Evolutionary conservation across 768 basidiomycete genomes (phyloP).

Genomic region (Leccinum truebloodii): DNA sequence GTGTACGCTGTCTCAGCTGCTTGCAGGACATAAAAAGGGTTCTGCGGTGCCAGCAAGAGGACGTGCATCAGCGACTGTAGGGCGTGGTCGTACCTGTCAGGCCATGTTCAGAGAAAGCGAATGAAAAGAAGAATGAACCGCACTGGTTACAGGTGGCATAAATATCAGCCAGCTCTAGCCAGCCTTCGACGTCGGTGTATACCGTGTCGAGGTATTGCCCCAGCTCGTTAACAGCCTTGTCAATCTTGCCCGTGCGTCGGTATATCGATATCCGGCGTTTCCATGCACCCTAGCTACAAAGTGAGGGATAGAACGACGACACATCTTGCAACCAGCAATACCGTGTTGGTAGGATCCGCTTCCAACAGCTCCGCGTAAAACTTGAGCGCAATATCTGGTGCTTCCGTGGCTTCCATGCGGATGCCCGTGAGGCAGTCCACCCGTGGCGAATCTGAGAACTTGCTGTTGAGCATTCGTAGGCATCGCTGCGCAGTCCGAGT

Average conservation of each 20-base stretch:
- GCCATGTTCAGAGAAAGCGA: not conserved
- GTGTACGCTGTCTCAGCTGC: conserved; percentile 90
- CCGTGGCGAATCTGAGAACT: conserved; percentile 79
- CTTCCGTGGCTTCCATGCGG: conserved; percentile 68
- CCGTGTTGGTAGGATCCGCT: conserved; percentile 68
- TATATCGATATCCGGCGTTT: conserved; percentile 81
- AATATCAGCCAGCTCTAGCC: conserved; percentile 83
- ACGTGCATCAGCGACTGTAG: conserved; percentile 80
- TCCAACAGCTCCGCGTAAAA: conserved; percentile 65
- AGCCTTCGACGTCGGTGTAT: conserved; percentile 85
- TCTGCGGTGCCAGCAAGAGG: conserved; percentile 81
- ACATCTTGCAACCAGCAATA: conserved; percentile 40
- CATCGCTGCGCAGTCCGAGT: conserved; percentile 23
- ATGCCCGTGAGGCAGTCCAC: conserved; percentile 79
- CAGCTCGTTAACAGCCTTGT: conserved; percentile 71
- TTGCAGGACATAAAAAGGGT: conserved; percentile 81
- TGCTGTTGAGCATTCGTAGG: conserved; percentile 56
- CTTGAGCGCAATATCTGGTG: conserved; percentile 54
- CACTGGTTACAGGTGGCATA: conserved; percentile 77
- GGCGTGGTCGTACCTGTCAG: conserved; percentile 64
- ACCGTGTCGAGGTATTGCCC: conserved; percentile 79
- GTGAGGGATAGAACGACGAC: not conserved
- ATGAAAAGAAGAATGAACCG: conserved; percentile 21
- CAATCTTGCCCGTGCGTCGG: conserved; percentile 57
- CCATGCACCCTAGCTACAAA: conserved; percentile 53